These are phyloP conservation scores for Sugiyamaella lignohabitans DNA, from an alignment of 805 yeast species.

Conservation along the genomic window DNA sequence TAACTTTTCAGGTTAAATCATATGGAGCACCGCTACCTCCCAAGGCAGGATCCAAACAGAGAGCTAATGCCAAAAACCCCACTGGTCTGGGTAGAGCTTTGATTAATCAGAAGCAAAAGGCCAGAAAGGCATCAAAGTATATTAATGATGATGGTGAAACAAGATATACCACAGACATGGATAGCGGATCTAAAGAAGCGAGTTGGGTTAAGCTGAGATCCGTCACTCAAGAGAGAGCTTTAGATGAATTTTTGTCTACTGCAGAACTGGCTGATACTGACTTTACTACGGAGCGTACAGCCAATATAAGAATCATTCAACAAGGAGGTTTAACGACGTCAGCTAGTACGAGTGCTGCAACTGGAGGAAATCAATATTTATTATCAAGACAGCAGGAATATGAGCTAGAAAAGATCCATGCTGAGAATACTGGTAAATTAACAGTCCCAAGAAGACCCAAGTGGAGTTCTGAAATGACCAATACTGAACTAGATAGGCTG, in stretches of 20 bases:
- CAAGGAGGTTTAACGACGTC: slow-evolving; percentile 34
- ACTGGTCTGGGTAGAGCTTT: slow-evolving; percentile 84
- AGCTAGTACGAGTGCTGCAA: slow-evolving; percentile 29
- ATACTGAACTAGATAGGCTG: slow-evolving; percentile 69
- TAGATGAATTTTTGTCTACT: slow-evolving; percentile 90
- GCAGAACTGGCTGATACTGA: slow-evolving; percentile 96
- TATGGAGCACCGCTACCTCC: slow-evolving; percentile 73
- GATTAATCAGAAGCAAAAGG: slow-evolving; percentile 62
- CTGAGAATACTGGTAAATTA: slow-evolving; percentile 45
- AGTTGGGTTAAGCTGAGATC: slow-evolving; percentile 87
- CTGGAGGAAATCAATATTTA: slow-evolving; percentile 41
- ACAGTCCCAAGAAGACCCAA: slow-evolving; percentile 90
- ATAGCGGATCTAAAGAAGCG: slow-evolving; percentile 58
- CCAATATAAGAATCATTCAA: slow-evolving; percentile 76
- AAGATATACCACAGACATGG: slow-evolving; percentile 72
- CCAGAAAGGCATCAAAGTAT: slow-evolving; percentile 27
- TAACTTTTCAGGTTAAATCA: not conserved
- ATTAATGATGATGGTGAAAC: slow-evolving; percentile 72
- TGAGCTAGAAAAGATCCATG: slow-evolving; percentile 48
- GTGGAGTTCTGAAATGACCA: slow-evolving; percentile 71
- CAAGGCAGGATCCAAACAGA: slow-evolving; percentile 79
- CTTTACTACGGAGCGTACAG: slow-evolving; percentile 83
- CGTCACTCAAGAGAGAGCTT: slow-evolving; percentile 87
- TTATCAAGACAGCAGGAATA: slow-evolving; percentile 62
- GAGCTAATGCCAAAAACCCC: slow-evolving; percentile 44